Evolutionary conservation across 306 rosid species (phyloP).

Genomic region (Bauhinia variegata): DNA sequence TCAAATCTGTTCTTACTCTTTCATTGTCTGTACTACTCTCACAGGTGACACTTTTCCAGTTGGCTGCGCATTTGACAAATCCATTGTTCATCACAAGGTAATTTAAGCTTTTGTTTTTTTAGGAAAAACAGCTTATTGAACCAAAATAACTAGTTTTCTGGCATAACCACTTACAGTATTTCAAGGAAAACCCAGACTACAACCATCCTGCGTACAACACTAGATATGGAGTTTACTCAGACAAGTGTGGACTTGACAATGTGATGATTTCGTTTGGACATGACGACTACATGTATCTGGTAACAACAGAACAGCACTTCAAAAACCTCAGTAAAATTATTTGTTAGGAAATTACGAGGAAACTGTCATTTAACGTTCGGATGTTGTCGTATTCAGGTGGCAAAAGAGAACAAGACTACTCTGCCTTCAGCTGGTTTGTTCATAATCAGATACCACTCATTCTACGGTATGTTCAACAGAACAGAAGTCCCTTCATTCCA

Average conservation of each 20-base stretch:
- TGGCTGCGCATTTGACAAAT: conserved; percentile 79
- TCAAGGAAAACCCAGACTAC: conserved; percentile 64
- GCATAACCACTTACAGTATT: conserved; percentile 48
- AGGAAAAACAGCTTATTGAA: too few relatives aligned
- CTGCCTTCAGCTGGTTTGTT: conserved; percentile 84
- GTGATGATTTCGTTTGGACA: conserved; percentile 95
- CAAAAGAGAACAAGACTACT: conserved; percentile 64
- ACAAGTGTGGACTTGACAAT: conserved; percentile 73
- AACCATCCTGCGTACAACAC: conserved; percentile 60
- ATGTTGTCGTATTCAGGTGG: too few relatives aligned
- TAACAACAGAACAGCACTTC: conserved; percentile 41
- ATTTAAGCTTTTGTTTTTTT: neutral
- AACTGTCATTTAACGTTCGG: conserved; percentile 10
- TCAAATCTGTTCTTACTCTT: too few relatives aligned
- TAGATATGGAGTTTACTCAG: conserved; percentile 65
- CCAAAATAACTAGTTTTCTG: too few relatives aligned
- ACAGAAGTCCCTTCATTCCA: neutral
- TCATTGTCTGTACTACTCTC: neutral
- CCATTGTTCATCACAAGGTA: conserved; percentile 81
- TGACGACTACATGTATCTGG: conserved; percentile 89
- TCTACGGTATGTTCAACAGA: conserved; percentile 55
- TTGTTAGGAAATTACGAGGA: conserved; percentile 1
- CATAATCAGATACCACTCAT: conserved; percentile 85
- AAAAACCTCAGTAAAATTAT: neutral
- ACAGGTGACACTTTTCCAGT: conserved; percentile 82